Evolutionary conservation across 768 basidiomycete genomes (phyloP).

Genomic region (Lenzites betulinus): DNA sequence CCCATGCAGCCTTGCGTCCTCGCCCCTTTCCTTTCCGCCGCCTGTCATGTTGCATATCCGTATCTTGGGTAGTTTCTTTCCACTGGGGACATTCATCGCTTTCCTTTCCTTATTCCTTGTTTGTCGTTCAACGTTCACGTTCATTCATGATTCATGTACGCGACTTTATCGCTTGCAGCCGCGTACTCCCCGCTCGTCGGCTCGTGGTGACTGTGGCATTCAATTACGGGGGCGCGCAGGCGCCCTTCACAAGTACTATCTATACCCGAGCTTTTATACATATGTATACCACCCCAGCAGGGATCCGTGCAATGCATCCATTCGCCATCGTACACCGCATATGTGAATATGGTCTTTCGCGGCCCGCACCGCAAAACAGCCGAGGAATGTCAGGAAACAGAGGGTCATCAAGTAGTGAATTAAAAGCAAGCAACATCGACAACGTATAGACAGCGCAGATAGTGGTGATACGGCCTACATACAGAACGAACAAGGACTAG

Average conservation of each 20-base stretch:
- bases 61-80: not conserved
- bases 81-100: not conserved
- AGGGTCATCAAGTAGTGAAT: too few species aligned
- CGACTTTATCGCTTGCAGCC: too few species aligned
- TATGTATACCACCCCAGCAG: constrained; percentile 23
- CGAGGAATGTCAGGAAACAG: not conserved
- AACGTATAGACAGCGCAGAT: too few species aligned
- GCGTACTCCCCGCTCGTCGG: not conserved
- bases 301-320: constrained; percentile 9
- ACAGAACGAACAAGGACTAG: too few species aligned
- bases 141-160: too few species aligned
- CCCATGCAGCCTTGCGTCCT: constrained; percentile 2
- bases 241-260: constrained; percentile 2
- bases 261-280: constrained; percentile 21
- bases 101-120: not conserved
- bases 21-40: not conserved
- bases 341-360: too few species aligned
- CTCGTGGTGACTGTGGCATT: not conserved
- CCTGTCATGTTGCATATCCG: not conserved
- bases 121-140: too few species aligned
- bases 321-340: not conserved
- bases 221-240: too few species aligned
- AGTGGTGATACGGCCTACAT: too few species aligned
- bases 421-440: too few species aligned
- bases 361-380: too few species aligned